Base-by-base conservation (phyloP, 2,329 filamentous ascomycete species). In the Aspergillus luchuensis region DNA sequence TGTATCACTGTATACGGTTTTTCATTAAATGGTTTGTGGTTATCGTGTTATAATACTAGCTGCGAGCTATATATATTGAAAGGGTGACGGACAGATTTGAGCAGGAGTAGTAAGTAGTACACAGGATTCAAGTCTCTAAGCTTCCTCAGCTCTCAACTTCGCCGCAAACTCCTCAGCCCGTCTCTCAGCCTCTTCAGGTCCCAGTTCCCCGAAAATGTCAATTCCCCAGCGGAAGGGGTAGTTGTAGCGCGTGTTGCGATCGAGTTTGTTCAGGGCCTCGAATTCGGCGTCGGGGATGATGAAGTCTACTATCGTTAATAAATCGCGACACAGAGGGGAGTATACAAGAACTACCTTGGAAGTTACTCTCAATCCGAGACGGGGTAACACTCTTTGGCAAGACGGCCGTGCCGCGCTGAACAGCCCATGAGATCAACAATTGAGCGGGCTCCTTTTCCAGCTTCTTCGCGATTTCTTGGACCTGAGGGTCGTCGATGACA, bases 381-480 rank as follows among this genome's bases (percentile, higher is more conserved):
- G 81, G 77, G 0, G 82, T 86, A 3, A 85, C 82, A 51, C 80
- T 82, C 73, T 86, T 86, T 15, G 83, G 82, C 41, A 86, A 70
- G 7, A 84, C 83, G 7, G 82, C 77, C 1, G 80, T 83, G 1
- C 84, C 83, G 25, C 84, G 76, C 67, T 85, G 80, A 8, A 85
- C 76, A 11, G 79, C 81, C 83, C 84, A 86, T 47, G 80, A 81
- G 59, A 86, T 79, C 6, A 86, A 74, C 6, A 86, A 69, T 62
- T 84, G 80, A 1, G 83, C 83, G 2, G 83, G 81, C n/a, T 88
- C 81, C 68, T 82, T 83, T 33, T 84, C 82, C 38, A 84, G 80
- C 69, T 86, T 85, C 78, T 85, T 85, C 70, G 87, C 82, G 5
- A 89, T 85, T 56, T 90, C 78, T 70, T 85, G 80, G 17, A 87